phyloP scores from a whole-genome alignment of 495 filamentous ascomycete genomes.

The Podospora pseudocomata region DNA sequence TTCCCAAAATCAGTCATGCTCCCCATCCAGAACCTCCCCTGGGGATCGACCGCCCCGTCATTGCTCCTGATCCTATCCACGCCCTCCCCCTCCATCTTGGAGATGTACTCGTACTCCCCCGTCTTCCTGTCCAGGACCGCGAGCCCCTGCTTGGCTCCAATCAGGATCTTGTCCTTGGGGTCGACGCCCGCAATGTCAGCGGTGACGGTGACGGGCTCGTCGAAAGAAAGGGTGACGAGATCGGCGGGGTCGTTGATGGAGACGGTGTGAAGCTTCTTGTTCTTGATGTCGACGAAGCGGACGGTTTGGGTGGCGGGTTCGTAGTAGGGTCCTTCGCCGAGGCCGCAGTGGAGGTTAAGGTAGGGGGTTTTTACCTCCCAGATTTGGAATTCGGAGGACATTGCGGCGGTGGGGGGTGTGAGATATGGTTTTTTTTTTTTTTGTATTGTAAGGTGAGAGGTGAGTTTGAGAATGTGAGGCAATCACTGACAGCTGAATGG shows the following conservation, averaged over 20 bases:
- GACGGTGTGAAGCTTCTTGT: conserved; percentile 69
- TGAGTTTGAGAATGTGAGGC: neutral
- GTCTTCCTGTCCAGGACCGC: conserved; percentile 68
- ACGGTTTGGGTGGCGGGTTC: conserved; percentile 64
- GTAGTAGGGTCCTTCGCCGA: conserved; percentile 84
- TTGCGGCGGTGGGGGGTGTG: neutral
- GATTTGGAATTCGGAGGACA: conserved; percentile 30
- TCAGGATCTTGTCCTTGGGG: conserved; percentile 59
- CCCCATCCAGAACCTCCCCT: conserved; percentile 85
- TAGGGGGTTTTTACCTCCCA: conserved; percentile 63
- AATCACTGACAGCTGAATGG: neutral
- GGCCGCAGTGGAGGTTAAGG: conserved; percentile 63
- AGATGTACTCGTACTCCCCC: conserved; percentile 51
- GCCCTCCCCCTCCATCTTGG: conserved; percentile 42
- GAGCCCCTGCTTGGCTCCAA: conserved; percentile 78
- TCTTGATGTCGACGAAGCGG: conserved; percentile 87
- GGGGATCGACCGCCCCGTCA: conserved; percentile 76
- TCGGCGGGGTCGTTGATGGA: conserved; percentile 61
- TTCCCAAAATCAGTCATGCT: conserved; percentile 75
- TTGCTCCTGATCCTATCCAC: conserved; percentile 60
- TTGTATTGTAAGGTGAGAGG: neutral
- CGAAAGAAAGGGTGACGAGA: conserved; percentile 62
- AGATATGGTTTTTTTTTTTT: neutral
- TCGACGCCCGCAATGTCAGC: conserved; percentile 73
- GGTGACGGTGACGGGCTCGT: conserved; percentile 70